These are phyloP conservation scores for Termitomyces eurrhizus DNA, from an alignment of 768 basidiomycete species.

Conservation along the genomic window DNA sequence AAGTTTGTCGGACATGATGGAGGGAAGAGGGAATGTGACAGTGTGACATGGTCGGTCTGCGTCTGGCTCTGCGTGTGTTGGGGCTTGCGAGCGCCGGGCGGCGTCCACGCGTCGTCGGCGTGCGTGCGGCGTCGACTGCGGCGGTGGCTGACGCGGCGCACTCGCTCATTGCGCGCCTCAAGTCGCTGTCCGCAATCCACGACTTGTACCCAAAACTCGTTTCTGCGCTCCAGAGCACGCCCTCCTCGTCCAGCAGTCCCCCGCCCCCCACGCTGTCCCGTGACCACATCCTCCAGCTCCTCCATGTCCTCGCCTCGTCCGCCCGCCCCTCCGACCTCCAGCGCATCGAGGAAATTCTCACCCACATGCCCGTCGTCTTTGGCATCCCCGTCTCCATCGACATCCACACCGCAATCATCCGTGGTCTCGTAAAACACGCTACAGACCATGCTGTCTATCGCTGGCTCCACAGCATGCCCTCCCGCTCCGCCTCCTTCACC, in stretches of 20 bases:
- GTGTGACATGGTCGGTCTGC: no score
- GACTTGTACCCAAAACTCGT: conserved; percentile 28
- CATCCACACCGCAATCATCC: conserved; percentile 46
- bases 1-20: conserved; percentile 84
- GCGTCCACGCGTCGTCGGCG: conserved; percentile 10
- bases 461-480: conserved; percentile 54
- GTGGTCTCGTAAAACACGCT: conserved; percentile 41
- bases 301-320: conserved; percentile 47
- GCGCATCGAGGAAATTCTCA: conserved; percentile 49
- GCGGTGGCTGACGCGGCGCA: conserved; percentile 10
- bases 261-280: conserved; percentile 24
- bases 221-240: conserved; percentile 16
- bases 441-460: conserved; percentile 39
- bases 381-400: conserved; percentile 41
- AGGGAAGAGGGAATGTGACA: conserved; percentile 1
- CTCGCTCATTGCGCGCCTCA: conserved; percentile 22
- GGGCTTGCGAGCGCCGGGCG: conserved; percentile 25
- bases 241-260: conserved; percentile 14
- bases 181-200: conserved; percentile 30
- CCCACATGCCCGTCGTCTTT: conserved; percentile 44
- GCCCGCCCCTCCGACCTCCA: conserved; percentile 50
- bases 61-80: conserved; percentile 23
- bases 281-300: conserved; percentile 32
- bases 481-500: conserved; percentile 38
- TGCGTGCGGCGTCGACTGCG: neutral